Conservation (phyloP, 1,284 basidiomycete species). For the Microbotryum silenes-acaulis region DNA sequence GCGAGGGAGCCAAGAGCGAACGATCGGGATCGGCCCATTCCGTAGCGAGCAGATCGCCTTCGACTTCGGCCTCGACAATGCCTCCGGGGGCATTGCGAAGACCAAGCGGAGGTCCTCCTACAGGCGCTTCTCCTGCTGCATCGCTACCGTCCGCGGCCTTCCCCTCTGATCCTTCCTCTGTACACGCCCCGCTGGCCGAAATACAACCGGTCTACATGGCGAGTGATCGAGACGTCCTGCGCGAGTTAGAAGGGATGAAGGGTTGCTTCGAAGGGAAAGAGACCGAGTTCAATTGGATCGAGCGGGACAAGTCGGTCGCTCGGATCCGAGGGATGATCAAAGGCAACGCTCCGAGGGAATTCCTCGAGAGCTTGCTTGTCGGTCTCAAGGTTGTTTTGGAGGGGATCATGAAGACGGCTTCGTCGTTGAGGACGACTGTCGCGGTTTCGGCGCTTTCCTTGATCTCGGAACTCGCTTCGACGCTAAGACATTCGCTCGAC, state of each 20-base stretch:
- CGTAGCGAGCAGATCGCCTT: background rate
- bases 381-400: conserved; percentile 72
- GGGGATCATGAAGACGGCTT: conserved; percentile 72
- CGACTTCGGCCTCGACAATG: background rate
- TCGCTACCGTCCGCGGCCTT: conserved; percentile 19
- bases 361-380: conserved; percentile 62
- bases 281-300: conserved; percentile 91
- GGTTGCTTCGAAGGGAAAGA: conserved; percentile 88
- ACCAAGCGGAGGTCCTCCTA: conserved; percentile 4
- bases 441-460: conserved; percentile 69
- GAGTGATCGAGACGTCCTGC: conserved; percentile 72
- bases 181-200: conserved; percentile 8
- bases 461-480: conserved; percentile 64
- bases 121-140: conserved; percentile 9
- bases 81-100: background rate
- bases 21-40: no score
- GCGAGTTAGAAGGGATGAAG: conserved; percentile 69
- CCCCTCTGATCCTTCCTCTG: conserved; percentile 20
- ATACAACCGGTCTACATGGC: conserved; percentile 56
- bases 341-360: conserved; percentile 67
- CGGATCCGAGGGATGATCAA: conserved; percentile 80
- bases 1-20: background rate
- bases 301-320: conserved; percentile 68
- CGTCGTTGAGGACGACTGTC: conserved; percentile 86
- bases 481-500: conserved; percentile 65